phyloP scores from a whole-genome alignment of 2,329 filamentous ascomycete species.

The Clarireedia paspali region DNA sequence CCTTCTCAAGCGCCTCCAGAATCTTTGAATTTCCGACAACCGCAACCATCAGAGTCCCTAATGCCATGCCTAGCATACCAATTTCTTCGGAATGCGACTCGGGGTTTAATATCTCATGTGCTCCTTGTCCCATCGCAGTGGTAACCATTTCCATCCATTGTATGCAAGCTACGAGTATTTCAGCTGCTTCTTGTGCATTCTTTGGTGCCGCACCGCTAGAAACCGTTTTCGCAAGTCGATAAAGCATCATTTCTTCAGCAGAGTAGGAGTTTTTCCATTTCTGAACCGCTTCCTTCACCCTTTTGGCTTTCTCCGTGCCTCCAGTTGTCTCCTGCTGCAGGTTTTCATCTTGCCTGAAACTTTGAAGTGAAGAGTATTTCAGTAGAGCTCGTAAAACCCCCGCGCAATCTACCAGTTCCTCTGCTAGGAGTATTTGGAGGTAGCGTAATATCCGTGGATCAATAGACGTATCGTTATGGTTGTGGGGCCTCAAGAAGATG shows the following conservation, averaged over 20 bases:
- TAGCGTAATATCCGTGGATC: slow-evolving; percentile 55
- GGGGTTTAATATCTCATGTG: slow-evolving; percentile 36
- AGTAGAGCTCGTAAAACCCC: slow-evolving; percentile 48
- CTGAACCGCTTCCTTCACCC: slow-evolving; percentile 10
- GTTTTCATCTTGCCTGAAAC: slow-evolving; percentile 3
- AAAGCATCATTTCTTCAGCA: slow-evolving; percentile 29
- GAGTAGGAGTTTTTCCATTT: slow-evolving; percentile 51
- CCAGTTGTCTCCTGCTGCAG: slow-evolving; percentile 12
- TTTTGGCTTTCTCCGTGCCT: slow-evolving; percentile 15
- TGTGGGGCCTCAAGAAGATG: slow-evolving; percentile 48
- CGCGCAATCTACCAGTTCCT: slow-evolving; percentile 44
- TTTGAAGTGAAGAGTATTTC: slow-evolving; percentile 38
- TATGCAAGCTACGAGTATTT: slow-evolving; percentile 42
- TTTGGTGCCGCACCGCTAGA: slow-evolving; percentile 42
- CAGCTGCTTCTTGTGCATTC: slow-evolving; percentile 40
- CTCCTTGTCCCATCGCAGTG: slow-evolving; percentile 37
- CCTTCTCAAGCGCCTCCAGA: slow-evolving; percentile 44
- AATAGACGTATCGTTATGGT: slow-evolving; percentile 37
- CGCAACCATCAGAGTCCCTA: slow-evolving; percentile 55
- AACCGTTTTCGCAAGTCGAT: slow-evolving; percentile 26
- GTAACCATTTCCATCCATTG: slow-evolving; percentile 54
- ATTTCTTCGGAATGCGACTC: slow-evolving; percentile 44
- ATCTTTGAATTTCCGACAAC: slow-evolving; percentile 53
- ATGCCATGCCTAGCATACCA: slow-evolving; percentile 53
- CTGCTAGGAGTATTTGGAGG: slow-evolving; percentile 45